phyloP scores from a whole-genome alignment of 148 eudicot genomes.

The Gaultheria prostrata region DNA sequence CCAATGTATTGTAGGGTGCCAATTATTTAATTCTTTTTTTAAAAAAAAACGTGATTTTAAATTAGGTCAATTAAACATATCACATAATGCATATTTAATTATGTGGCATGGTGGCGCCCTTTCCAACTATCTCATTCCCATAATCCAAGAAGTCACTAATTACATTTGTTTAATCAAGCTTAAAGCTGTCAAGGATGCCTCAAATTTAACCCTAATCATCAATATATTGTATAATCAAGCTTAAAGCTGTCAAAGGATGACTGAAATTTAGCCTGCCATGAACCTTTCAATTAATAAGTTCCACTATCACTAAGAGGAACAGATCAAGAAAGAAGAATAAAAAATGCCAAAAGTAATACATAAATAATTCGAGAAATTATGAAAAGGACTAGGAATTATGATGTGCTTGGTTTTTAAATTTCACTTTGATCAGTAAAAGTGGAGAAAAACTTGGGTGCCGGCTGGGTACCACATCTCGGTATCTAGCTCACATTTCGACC shows the following conservation, averaged over 20 bases:
- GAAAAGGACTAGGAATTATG: slow-evolving; percentile 11
- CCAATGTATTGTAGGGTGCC: too few relatives aligned
- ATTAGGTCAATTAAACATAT: too few relatives aligned
- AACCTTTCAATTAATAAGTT: not conserved
- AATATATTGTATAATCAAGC: not conserved
- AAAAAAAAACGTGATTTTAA: too few relatives aligned
- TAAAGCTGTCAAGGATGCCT: not conserved
- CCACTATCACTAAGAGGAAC: not conserved
- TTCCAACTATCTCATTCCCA: not conserved
- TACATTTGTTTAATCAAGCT: not conserved
- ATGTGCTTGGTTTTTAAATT: slow-evolving; percentile 19
- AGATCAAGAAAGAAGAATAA: not conserved
- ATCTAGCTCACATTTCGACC: too few relatives aligned
- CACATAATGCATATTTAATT: too few relatives aligned
- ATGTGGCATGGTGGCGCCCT: not conserved
- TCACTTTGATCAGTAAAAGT: slow-evolving; percentile 26
- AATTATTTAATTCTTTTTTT: too few relatives aligned
- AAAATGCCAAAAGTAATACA: not conserved
- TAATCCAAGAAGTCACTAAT: not conserved
- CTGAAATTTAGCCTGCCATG: not conserved
- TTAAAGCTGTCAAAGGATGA: not conserved
- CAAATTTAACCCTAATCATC: not conserved
- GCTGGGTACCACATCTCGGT: too few relatives aligned
- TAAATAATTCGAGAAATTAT: not conserved
- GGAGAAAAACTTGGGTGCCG: too few relatives aligned